phyloP scores from a whole-genome alignment of 352 stramenopile species.

The Pythium grandisporangium region DNA sequence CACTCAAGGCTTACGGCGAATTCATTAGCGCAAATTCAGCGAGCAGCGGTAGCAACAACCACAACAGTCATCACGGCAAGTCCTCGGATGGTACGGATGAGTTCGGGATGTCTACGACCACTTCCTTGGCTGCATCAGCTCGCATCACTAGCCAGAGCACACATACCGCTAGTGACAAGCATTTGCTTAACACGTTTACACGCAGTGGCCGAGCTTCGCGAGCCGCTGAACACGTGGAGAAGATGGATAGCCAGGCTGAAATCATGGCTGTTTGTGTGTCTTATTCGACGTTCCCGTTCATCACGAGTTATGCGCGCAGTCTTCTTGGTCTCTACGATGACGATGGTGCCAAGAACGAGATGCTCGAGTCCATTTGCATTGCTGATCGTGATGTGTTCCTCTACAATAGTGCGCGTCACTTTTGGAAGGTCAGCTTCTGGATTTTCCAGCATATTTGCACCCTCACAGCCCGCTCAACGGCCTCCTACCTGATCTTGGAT shows the following conservation, averaged over 20 bases:
- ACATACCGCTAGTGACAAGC: constrained; percentile 14
- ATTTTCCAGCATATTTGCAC: constrained; percentile 79
- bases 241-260: constrained; percentile 58
- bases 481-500: constrained; percentile 72
- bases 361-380: constrained; percentile 37
- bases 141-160: too few species aligned
- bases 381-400: constrained; percentile 52
- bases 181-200: constrained; percentile 65
- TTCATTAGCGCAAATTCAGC: constrained; percentile 37
- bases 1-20: constrained; percentile 61
- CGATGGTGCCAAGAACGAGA: constrained; percentile 50
- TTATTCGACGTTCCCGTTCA: constrained; percentile 81
- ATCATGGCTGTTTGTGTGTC: constrained; percentile 66
- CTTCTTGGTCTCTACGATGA: constrained; percentile 63
- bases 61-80: neutral
- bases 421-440: constrained; percentile 73
- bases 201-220: constrained; percentile 44
- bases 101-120: too few species aligned
- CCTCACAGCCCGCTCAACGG: constrained; percentile 53
- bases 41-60: neutral
- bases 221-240: constrained; percentile 53
- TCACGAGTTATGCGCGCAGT: constrained; percentile 74
- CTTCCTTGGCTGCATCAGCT: too few species aligned
- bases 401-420: constrained; percentile 56
- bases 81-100: neutral